Conservation (phyloP, 108 stramenopile genomes). For the Chaetoceros tenuissimus region DNA sequence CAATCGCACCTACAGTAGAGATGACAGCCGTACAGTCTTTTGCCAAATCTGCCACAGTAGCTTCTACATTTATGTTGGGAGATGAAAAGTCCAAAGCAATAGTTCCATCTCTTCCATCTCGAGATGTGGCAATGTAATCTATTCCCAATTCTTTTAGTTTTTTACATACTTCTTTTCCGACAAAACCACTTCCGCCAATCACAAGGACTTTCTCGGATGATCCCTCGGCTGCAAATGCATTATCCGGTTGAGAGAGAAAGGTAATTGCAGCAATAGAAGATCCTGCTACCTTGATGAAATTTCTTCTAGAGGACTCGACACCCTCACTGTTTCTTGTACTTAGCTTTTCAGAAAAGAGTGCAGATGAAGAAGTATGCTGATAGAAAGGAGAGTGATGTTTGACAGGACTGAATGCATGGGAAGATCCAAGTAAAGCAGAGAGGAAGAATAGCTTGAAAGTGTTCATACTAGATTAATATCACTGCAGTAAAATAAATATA, state of each 20-base stretch:
- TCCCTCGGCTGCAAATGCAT: constrained; percentile 3
- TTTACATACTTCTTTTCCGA: constrained; percentile 50
- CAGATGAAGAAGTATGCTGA: too few species aligned
- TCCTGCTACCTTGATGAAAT: too few species aligned
- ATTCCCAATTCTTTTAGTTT: constrained; percentile 30
- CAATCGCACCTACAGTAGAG: constrained; percentile 52
- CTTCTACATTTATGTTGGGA: neutral
- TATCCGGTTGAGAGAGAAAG: constrained; percentile 4
- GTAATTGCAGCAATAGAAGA: too few species aligned
- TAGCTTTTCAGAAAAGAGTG: too few species aligned
- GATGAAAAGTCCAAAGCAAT: constrained; percentile 12
- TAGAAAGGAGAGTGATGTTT: too few species aligned
- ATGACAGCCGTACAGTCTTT: constrained; percentile 36
- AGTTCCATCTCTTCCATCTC: constrained; percentile 24
- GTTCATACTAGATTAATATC: too few species aligned
- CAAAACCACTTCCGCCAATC: constrained; percentile 61
- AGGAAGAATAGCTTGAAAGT: too few species aligned
- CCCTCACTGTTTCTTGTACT: too few species aligned
- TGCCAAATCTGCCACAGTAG: constrained; percentile 8
- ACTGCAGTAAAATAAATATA: too few species aligned
- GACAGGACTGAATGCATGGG: too few species aligned
- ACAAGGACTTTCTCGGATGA: constrained; percentile 28
- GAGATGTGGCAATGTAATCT: constrained; percentile 14
- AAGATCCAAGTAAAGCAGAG: too few species aligned
- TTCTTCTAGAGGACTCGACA: too few species aligned